Evolutionary conservation across 2,329 filamentous ascomycete genomes (phyloP).

Genomic region (Knufia fluminis): DNA sequence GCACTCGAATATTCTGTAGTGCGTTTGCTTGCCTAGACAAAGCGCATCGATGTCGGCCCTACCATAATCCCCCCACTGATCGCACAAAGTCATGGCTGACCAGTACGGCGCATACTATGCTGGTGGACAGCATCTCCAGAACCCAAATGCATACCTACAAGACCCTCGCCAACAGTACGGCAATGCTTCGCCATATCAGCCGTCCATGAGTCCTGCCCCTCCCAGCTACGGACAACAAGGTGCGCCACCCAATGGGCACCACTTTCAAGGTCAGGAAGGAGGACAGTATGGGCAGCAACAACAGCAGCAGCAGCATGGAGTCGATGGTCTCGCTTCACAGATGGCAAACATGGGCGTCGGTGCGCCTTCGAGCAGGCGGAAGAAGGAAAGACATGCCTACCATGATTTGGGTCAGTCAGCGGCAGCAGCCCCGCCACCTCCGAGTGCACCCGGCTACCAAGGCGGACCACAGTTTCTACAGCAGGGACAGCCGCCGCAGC

Average conservation of each 20-base stretch:
- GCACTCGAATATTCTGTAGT: neutral
- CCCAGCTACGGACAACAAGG: constrained; percentile 15
- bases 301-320: constrained; percentile 14
- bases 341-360: constrained; percentile 69
- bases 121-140: constrained; percentile 13
- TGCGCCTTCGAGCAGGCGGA: constrained; percentile 52
- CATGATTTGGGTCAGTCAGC: constrained; percentile 69
- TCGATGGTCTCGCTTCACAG: constrained; percentile 46
- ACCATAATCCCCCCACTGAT: neutral
- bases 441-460: constrained; percentile 26
- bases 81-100: constrained; percentile 14
- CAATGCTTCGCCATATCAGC: constrained; percentile 12
- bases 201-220: constrained; percentile 11
- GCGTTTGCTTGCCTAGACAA: neutral
- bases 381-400: constrained; percentile 91
- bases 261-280: constrained; percentile 8
- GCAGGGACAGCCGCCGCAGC: constrained; percentile 23
- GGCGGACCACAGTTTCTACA: constrained; percentile 24
- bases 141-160: constrained; percentile 13
- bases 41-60: constrained; percentile 2
- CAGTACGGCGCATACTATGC: constrained; percentile 17
- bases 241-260: constrained; percentile 10
- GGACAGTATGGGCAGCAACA: constrained; percentile 10
- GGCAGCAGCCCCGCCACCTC: constrained; percentile 57
- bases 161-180: constrained; percentile 13